Evolutionary conservation across 2,329 filamentous ascomycete genomes (phyloP).

Genomic region (Aspergillus sp.): DNA sequence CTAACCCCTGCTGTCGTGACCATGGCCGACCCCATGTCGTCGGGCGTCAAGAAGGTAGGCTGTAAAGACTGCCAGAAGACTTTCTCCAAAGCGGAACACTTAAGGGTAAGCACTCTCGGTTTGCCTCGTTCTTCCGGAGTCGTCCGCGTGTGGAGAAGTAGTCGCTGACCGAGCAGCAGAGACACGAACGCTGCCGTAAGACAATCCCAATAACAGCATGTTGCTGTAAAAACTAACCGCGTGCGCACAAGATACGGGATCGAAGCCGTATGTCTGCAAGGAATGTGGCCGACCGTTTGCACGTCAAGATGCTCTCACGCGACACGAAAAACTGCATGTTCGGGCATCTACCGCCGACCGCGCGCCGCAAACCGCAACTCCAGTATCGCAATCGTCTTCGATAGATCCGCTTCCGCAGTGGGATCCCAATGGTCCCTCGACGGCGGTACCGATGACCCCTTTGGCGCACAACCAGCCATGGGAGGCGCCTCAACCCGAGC

Average conservation of each 20-base stretch:
- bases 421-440: constrained; percentile 16
- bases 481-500: constrained; percentile 14
- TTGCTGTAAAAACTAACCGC: constrained; percentile 11
- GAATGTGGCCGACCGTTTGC: constrained; percentile 34
- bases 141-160: constrained; percentile 6
- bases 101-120: constrained; percentile 20
- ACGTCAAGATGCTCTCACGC: constrained; percentile 36
- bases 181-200: constrained; percentile 38
- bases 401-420: constrained; percentile 15
- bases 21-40: constrained; percentile 5
- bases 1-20: constrained; percentile 2
- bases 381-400: constrained; percentile 9
- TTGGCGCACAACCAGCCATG: constrained; percentile 16
- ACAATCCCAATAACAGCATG: constrained; percentile 2
- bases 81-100: constrained; percentile 35
- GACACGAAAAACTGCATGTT: constrained; percentile 35
- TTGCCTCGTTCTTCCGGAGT: not conserved
- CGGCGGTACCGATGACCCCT: constrained; percentile 8
- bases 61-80: constrained; percentile 33
- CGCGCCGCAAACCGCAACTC: constrained; percentile 5
- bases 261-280: constrained; percentile 34
- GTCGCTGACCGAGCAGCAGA: constrained; percentile 19
- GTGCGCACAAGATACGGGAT: constrained; percentile 28
- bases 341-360: constrained; percentile 18
- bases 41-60: constrained; percentile 21